Evolutionary conservation across 805 yeast species (phyloP), one percentile per base, ranked within the genome.

Genomic region (Torulaspora maleeae): DNA sequence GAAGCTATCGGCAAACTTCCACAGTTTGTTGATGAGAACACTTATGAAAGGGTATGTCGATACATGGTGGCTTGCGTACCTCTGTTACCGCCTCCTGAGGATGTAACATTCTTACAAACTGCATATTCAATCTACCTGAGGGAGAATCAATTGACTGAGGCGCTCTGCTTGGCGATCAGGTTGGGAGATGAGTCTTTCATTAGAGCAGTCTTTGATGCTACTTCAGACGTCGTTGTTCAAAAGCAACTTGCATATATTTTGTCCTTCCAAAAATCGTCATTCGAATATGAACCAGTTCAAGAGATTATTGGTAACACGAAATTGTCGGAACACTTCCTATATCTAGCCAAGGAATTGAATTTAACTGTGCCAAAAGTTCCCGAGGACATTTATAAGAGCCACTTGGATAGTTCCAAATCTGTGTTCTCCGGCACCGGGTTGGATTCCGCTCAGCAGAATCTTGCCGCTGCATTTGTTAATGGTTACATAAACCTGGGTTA

Each of bases 1-100:
- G 99, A 93, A 68, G 73, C 80, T 44, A 84, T 93, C 54, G 95
- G 86, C 58, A 79, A 82, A 61, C 73, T 93, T 52, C 83, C 93
- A 7, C 80, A 82, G 54, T 87, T 78, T 63, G 95, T 90, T 43
- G 98, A 93, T 64, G 82, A 81, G 47, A 76, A 82, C 60, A 86
- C 95, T 3, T 90, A 74, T 60, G 81, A 80, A 44, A 80, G 99
- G 63, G 97, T 91, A 27, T 90, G 99, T 61, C 79, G 86, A 51
- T 93, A 93, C 67, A 83, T 93, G 83, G 90, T 87, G 27, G 84
- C 95, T 45, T 93, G 99, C 68, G 97, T 91, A n/a, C 95, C 96
- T 17, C 77, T 90, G 50, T 74, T 93, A 61, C 95, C 97, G 32
- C 96, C 96, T 11, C 96, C 96, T 12, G 97, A 91, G 63, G 97